Conservation (phyloP, 306 rosid species). For the Begonia masoniana region DNA sequence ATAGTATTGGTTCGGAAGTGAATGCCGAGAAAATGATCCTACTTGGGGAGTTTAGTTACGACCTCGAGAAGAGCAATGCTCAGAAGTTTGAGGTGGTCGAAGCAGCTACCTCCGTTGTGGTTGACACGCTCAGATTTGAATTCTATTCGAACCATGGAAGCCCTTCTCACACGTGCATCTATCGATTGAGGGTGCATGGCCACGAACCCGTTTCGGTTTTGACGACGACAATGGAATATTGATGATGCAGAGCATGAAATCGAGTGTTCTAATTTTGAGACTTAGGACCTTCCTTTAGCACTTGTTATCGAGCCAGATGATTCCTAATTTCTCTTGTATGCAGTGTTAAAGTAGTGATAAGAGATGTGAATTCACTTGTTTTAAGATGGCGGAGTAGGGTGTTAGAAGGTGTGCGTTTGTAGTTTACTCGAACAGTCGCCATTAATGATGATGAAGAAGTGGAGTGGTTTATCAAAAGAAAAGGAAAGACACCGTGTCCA, state of each 20-base stretch:
- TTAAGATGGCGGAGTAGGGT: too few species aligned
- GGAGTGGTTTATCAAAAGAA: too few species aligned
- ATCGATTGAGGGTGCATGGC: constrained; percentile 88
- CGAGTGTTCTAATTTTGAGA: constrained; percentile 5
- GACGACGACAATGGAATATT: constrained; percentile 37
- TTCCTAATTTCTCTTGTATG: background rate
- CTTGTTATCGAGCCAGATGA: background rate
- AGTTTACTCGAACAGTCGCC: too few species aligned
- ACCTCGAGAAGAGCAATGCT: constrained; percentile 91
- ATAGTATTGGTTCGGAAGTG: constrained; percentile 13
- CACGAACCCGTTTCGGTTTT: constrained; percentile 54
- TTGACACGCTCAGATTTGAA: constrained; percentile 70
- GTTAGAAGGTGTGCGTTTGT: too few species aligned
- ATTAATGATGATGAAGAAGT: too few species aligned
- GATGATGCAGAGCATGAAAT: constrained; percentile 15
- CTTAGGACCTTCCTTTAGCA: too few species aligned
- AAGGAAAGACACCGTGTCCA: too few species aligned
- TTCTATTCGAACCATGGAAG: constrained; percentile 82
- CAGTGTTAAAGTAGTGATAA: background rate
- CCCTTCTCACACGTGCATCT: constrained; percentile 86
- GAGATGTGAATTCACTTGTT: too few species aligned
- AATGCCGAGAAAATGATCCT: constrained; percentile 37
- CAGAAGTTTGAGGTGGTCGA: constrained; percentile 56
- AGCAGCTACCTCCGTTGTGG: constrained; percentile 23
- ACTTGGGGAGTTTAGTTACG: constrained; percentile 53